Evolutionary conservation across 2,329 filamentous ascomycete species (phyloP), one percentile per base, ranked within the genome.

Genomic region (Trichoderma sp.): DNA sequence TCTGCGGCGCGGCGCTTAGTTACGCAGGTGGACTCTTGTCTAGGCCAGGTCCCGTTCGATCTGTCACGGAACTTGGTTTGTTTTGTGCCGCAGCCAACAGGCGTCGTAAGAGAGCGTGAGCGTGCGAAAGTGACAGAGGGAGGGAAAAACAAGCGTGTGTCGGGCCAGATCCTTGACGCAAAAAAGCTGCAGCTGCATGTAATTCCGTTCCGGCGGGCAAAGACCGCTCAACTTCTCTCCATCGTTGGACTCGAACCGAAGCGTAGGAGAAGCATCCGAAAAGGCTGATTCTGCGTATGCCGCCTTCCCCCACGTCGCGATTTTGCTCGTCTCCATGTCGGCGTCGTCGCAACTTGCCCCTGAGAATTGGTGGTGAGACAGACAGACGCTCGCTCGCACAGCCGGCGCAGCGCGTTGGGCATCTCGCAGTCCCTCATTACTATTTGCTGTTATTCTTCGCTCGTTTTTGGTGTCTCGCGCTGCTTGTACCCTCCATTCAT

Each of bases 171-270:
- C 34, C 32, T 8, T 26, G 43, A 52, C 37, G 32, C 13, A 39
- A 39, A 39, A 43, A 8, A 43, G 39, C 37, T 43, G 39, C 39
- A 58, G 21, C 39, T 34, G n/a, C 51, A 51, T 58, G 67, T 69
- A 69, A 66, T 67, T 67, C 68, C 68, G 68, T 61, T 69, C 68
- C 68, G 67, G 67, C 60, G 66, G 66, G 49, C 66, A 37, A 34
- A 49, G 46, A 18, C 39, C 39, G n/a, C 39, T 49, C 58, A 37
- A 37, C 37, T 21, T 32, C 32, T 51, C 18, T 28, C 30, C 52
- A 46, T 51, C 51, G 8, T 51, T 58, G 43, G 59, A 56, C 55
- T 24, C 21, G 56, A 58, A 10, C 54, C 32, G 30, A 14, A n/a
- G 46, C 26, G 16, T 30, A 21, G 49, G 32, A 58, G 54, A n/a